These are phyloP conservation scores for Eucalyptus shirleyi DNA, from an alignment of 345 rosid genomes.

Conservation along the genomic window DNA sequence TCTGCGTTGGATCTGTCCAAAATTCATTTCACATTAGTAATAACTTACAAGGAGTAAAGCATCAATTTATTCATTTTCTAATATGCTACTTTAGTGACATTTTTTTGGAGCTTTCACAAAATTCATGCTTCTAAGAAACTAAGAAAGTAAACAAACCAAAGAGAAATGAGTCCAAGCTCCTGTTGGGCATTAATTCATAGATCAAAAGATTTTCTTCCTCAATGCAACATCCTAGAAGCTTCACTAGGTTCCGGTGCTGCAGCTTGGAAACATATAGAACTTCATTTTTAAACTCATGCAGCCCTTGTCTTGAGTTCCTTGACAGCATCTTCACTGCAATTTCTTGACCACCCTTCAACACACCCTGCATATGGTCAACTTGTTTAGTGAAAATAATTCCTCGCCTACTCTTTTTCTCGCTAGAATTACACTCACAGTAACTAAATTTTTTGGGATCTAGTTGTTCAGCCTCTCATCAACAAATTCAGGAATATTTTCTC, in stretches of 20 bases:
- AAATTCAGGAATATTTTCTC: no score
- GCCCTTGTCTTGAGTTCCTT: background rate
- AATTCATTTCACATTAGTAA: background rate
- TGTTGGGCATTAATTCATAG: slow-evolving; percentile 35
- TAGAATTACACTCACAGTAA: background rate
- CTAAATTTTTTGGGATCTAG: background rate
- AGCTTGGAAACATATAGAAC: slow-evolving; percentile 7
- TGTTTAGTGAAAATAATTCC: no score
- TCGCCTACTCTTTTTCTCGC: no score
- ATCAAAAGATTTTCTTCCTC: slow-evolving; percentile 20
- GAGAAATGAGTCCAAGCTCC: slow-evolving; percentile 23
- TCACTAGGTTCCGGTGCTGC: slow-evolving; percentile 28
- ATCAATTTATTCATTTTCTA: no score
- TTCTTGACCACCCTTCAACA: background rate
- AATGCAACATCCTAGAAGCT: slow-evolving; percentile 20
- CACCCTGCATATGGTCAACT: background rate
- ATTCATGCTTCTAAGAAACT: background rate
- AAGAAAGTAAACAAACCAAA: slow-evolving; percentile 5
- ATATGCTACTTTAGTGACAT: no score
- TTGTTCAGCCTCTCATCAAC: background rate
- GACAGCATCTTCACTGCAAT: slow-evolving; percentile 2
- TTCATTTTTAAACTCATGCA: background rate
- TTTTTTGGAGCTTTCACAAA: no score
- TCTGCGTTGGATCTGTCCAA: slow-evolving; percentile 4
- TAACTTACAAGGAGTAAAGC: no score